Conservation (phyloP, 2,329 filamentous ascomycete genomes). For the Ophiocordyceps sinensis region DNA sequence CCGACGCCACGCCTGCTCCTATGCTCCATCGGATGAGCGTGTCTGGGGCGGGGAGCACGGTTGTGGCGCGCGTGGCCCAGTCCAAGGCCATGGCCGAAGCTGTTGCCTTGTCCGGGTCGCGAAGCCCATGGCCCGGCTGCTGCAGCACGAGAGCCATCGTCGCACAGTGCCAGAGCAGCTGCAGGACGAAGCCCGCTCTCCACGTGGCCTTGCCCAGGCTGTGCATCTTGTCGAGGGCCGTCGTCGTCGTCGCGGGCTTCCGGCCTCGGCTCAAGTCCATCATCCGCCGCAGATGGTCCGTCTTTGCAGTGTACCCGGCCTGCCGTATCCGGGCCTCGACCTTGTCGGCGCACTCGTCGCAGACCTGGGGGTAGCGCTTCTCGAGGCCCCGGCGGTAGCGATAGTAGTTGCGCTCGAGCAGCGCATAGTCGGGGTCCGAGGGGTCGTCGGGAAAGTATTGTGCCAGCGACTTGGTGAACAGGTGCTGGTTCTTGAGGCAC, state of each 20-base stretch:
- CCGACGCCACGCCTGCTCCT: constrained; percentile 31
- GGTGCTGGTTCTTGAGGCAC: constrained; percentile 79
- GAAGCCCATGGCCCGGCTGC: constrained; percentile 13
- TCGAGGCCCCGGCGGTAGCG: constrained; percentile 61
- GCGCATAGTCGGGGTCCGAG: constrained; percentile 51
- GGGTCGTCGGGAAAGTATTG: constrained; percentile 60
- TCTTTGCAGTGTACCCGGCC: constrained; percentile 68
- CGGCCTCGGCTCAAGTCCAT: constrained; percentile 47
- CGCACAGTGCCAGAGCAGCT: constrained; percentile 36
- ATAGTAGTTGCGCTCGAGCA: constrained; percentile 54
- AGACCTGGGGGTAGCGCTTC: constrained; percentile 77
- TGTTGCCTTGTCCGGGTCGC: constrained; percentile 18
- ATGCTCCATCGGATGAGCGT: constrained; percentile 32
- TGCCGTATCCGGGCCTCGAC: constrained; percentile 56
- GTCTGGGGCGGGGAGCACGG: constrained; percentile 24
- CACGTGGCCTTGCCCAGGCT: constrained; percentile 29
- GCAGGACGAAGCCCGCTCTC: constrained; percentile 29
- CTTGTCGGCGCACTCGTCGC: constrained; percentile 60
- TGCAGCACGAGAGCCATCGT: constrained; percentile 12
- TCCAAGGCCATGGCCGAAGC: constrained; percentile 4
- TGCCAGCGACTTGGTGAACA: constrained; percentile 61
- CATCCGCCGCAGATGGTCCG: constrained; percentile 64
- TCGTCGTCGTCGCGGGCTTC: constrained; percentile 14
- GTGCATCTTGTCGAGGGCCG: constrained; percentile 28
- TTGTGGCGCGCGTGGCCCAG: constrained; percentile 5